Percentiles rank a stretch among this genome's conserved stretches.
Conservation (phyloP, 2,329 filamentous ascomycete genomes). For the Sphaerulina musiva region DNA sequence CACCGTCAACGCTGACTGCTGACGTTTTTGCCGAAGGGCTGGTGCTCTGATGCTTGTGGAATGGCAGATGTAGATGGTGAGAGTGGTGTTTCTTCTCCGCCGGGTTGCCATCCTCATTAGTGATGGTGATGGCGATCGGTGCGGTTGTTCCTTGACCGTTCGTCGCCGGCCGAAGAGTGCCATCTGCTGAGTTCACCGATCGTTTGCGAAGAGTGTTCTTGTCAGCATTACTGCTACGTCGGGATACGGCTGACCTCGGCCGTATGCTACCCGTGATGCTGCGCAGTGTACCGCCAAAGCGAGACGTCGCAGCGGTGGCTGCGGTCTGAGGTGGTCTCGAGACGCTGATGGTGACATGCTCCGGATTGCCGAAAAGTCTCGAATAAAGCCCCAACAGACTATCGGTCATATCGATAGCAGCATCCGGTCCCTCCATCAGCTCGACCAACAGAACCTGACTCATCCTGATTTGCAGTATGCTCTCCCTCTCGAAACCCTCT, state of each 20-base stretch:
- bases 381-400: slow-evolving; percentile 78
- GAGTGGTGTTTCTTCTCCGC: slow-evolving; percentile 33
- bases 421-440: slow-evolving; percentile 71
- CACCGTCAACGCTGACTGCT: slow-evolving; percentile 14
- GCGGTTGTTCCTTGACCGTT: slow-evolving; percentile 24
- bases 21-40: slow-evolving; percentile 9
- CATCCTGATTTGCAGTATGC: slow-evolving; percentile 90
- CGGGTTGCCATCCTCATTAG: slow-evolving; percentile 50
- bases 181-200: slow-evolving; percentile 19
- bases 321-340: slow-evolving; percentile 46
- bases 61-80: slow-evolving; percentile 34
- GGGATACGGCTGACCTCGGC: slow-evolving; percentile 33
- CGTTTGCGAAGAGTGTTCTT: slow-evolving; percentile 33
- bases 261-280: slow-evolving; percentile 63
- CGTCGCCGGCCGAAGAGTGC: slow-evolving; percentile 18
- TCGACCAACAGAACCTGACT: slow-evolving; percentile 83
- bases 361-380: slow-evolving; percentile 65
- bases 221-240: slow-evolving; percentile 37
- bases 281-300: slow-evolving; percentile 36
- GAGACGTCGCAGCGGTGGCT: slow-evolving; percentile 21
- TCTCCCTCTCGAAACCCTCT: slow-evolving; percentile 76
- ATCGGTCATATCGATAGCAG: slow-evolving; percentile 80
- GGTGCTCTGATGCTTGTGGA: slow-evolving; percentile 19
- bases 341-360: slow-evolving; percentile 24
- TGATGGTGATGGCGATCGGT: slow-evolving; percentile 71